Conservation (phyloP, 805 yeast species). For the Hanseniaspora singularis region DNA sequence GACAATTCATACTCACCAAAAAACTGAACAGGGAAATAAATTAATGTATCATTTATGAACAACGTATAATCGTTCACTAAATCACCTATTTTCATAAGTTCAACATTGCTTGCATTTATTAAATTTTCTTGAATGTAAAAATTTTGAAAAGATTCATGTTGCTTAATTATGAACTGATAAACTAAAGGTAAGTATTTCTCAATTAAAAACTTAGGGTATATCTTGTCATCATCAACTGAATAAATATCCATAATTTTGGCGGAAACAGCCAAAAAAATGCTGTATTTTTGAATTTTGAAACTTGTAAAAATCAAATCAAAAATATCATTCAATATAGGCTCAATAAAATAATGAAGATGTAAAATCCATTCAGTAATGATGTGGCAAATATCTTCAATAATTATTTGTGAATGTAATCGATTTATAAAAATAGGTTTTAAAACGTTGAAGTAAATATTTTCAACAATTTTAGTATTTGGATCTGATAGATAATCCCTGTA, state of each 20-base stretch:
- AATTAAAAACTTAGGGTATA: constrained; percentile 1
- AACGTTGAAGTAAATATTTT: constrained; percentile 7
- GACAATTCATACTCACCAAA: constrained; percentile 33
- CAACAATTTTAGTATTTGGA: not conserved
- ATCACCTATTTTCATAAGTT: constrained; percentile 33
- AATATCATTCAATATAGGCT: constrained; percentile 49
- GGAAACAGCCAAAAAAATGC: constrained; percentile 83
- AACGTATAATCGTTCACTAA: constrained; percentile 77
- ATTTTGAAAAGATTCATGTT: constrained; percentile 9
- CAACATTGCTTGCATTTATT: constrained; percentile 7
- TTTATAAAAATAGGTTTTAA: constrained; percentile 6
- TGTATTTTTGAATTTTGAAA: constrained; percentile 54
- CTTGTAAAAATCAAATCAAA: constrained; percentile 59
- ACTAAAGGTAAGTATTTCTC: not conserved
- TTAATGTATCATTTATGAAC: constrained; percentile 62
- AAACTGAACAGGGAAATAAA: constrained; percentile 44
- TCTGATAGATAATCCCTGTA: constrained; percentile 2
- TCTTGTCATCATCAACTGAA: constrained; percentile 17
- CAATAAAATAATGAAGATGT: constrained; percentile 8
- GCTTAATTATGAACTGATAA: constrained; percentile 2
- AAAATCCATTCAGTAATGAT: constrained; percentile 1
- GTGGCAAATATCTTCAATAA: constrained; percentile 7
- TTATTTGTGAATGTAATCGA: not conserved
- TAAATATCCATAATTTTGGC: constrained; percentile 68
- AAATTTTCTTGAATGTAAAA: not conserved